These are phyloP conservation scores for Apiospora phragmitis DNA, from an alignment of 2,329 filamentous ascomycete genomes.

Conservation along the genomic window DNA sequence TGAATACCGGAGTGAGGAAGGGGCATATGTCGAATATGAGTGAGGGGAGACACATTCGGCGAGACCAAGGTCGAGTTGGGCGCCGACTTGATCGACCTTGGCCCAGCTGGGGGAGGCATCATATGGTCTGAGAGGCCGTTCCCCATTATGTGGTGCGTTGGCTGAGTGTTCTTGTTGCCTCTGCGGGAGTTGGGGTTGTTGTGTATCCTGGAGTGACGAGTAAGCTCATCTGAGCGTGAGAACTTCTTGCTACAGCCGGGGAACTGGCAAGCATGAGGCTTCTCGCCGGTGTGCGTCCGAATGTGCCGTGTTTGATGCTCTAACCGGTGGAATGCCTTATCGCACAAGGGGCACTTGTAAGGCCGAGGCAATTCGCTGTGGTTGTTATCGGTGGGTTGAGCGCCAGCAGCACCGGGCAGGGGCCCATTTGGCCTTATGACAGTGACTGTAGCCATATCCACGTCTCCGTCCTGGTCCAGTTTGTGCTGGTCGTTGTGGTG, in stretches of 20 bases:
- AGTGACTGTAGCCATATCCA: conserved; percentile 56
- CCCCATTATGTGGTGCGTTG: conserved; percentile 44
- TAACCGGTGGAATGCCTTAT: conserved; percentile 96
- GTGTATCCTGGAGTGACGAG: conserved; percentile 95
- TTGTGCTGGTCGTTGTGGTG: conserved; percentile 27
- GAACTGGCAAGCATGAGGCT: conserved; percentile 94
- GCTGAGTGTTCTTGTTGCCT: conserved; percentile 75
- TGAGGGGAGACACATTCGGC: conserved; percentile 97
- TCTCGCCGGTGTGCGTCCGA: conserved; percentile 95
- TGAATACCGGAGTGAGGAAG: conserved; percentile 46
- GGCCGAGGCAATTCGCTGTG: conserved; percentile 79
- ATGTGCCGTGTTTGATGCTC: conserved; percentile 94
- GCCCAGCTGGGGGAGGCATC: conserved; percentile 71
- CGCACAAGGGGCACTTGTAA: conserved; percentile 98
- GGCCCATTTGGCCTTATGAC: conserved; percentile 64
- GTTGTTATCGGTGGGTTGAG: conserved; percentile 50
- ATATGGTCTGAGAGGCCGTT: conserved; percentile 61
- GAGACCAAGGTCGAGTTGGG: conserved; percentile 84
- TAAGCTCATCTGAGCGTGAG: conserved; percentile 93
- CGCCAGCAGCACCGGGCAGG: conserved; percentile 50
- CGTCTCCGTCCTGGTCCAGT: conserved; percentile 35
- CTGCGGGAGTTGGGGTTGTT: conserved; percentile 97
- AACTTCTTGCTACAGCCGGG: conserved; percentile 97
- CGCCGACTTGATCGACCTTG: conserved; percentile 83
- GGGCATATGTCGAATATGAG: conserved; percentile 73